Evolutionary conservation across 164 flowering plant genomes (phyloP), one percentile per base, ranked within the genome.

Genomic region (Vitis vinifera): DNA sequence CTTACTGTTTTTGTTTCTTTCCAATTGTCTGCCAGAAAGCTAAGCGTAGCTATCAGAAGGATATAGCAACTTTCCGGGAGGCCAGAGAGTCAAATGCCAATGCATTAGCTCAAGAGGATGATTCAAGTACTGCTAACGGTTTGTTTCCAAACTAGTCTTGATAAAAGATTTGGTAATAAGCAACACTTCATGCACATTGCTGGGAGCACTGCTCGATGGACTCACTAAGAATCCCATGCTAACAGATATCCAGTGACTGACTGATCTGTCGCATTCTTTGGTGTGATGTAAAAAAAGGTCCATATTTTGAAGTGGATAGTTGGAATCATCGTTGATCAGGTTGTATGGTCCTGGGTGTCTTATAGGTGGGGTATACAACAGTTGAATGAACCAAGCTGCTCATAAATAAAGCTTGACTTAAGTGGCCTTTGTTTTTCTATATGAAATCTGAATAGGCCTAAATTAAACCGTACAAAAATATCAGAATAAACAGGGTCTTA

Each of bases 1-100:
- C 27, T 16, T 8, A 62, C 11, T 74, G 13, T 66, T 19, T 74
- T 12, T 47, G 9, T 13, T 58, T 58, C 27, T 17, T 59, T 59
- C 29, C 44, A 37, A 37, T 37, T 37, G 44, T 3, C 44, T 37
- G 8, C 13, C 84, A 94, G 97, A 93, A 93, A 95, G 99, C 99
- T 27, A 85, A 77, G 58, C 89, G 91, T 55, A 95, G 98, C 79
- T 95, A 91, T 85, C 92, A 92, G 79, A 93, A 92, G 81, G 99
- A 95, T 79, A 58, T 93, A 62, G 89, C 86, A 50, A 76, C 82
- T 55, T 76, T 89, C 70, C 71, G 59, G 56, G 89, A 88, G 77
- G 77, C 86, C 49, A 85, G 86, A 75, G 84, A 85, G 55, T 77
- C 90, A 31, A 85, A 77, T 69, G 75, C 83, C 11, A 74, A 56